Base-by-base conservation (phyloP, 352 stramenopile species). In the Globisporangium polare region DNA sequence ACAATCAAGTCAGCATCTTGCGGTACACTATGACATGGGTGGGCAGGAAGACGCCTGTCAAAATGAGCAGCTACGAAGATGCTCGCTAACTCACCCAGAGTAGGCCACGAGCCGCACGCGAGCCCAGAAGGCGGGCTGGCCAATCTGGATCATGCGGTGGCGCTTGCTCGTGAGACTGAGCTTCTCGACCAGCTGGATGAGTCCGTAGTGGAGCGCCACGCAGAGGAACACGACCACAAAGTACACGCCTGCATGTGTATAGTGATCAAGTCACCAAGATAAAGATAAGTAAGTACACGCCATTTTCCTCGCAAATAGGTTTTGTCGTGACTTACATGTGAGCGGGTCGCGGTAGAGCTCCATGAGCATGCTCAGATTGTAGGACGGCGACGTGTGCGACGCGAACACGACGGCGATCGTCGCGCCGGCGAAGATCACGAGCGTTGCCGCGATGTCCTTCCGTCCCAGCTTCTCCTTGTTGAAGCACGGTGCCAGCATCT, bases 391-490 rank as follows among this genome's bases (percentile, higher is more conserved):
- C 42, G 81, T 83, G 66, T 96, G 86, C 9, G 80, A 87, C 5
- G 84, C 84, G 58, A 94, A 95, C 0, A 94, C 82, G 7, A 96
- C 82, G 7, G 85, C 83, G 33, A 95, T 77, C 2, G 88, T 96
- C 17, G 85, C 85, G 0, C 88, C 86, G 8, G 83, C 63, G 33
- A 95, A 93, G 53, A 96, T 94, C 24, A 96, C 72, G 20, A 94
- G 66, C 29, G 88, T 95, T 35, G 86, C 85, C 0, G 70, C 69
- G 22, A 96, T 86, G 45, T 96, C 83, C 46, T 93, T 90, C 15
- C 69, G 77, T 10, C 74, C 86, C 13, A 96, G 74, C 51, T 90
- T 89, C 50, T 96, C 88, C 65, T 93, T 94, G 65, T 95, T 94
- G 49, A 96, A 91, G 41, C 83, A 89, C 4, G 85, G 81, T 6